These are phyloP conservation scores for Hypoxylon perforatum DNA, from an alignment of 495 filamentous ascomycete species.

Conservation along the genomic window DNA sequence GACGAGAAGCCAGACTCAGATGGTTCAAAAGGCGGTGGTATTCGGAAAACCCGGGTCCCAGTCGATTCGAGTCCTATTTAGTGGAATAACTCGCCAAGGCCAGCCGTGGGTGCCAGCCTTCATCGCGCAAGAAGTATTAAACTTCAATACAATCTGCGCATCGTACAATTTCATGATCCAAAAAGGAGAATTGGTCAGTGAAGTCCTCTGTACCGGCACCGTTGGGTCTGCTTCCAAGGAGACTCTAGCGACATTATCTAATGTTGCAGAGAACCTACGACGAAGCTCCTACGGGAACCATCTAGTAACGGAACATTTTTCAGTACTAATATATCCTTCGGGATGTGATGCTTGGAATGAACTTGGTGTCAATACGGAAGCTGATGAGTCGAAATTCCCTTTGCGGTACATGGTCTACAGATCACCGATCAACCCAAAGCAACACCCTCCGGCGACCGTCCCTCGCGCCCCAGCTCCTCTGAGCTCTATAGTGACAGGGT, in stretches of 20 bases:
- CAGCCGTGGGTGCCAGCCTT: constrained; percentile 51
- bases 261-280: constrained; percentile 47
- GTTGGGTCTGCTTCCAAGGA: constrained; percentile 29
- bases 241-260: constrained; percentile 29
- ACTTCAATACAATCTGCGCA: constrained; percentile 48
- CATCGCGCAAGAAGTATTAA: constrained; percentile 41
- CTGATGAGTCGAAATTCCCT: constrained; percentile 31
- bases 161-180: constrained; percentile 39
- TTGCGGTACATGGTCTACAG: constrained; percentile 53
- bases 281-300: constrained; percentile 47
- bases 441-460: constrained; percentile 32
- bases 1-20: constrained; percentile 36
- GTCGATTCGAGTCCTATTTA: constrained; percentile 45
- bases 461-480: constrained; percentile 21
- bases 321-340: constrained; percentile 54
- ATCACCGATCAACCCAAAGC: constrained; percentile 27
- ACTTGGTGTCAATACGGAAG: constrained; percentile 31
- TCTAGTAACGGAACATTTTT: constrained; percentile 45
- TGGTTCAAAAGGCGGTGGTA: constrained; percentile 40
- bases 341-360: constrained; percentile 53
- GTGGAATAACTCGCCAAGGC: constrained; percentile 44
- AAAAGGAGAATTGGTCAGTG: constrained; percentile 12
- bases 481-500: constrained; percentile 12
- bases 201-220: constrained; percentile 35
- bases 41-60: constrained; percentile 39